Evolutionary conservation across 2,329 filamentous ascomycete genomes (phyloP).

Genomic region (Hypoxylon sp.): DNA sequence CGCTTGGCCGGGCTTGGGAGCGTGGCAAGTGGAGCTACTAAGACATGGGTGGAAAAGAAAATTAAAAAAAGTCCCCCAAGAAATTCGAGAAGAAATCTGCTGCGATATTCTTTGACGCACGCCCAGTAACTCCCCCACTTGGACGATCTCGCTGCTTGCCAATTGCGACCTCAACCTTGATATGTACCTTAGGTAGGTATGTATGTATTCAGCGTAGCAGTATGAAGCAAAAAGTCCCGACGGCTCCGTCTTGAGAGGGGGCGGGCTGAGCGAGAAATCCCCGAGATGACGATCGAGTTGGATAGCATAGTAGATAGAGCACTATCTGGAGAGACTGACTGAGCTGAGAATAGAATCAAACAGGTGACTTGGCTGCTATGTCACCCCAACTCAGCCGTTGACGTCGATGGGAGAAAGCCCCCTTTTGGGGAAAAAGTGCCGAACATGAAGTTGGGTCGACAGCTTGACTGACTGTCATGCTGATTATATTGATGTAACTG

Average conservation of each 20-base stretch:
- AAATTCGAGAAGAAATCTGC: not conserved
- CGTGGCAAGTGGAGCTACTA: conserved; percentile 41
- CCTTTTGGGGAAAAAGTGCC: conserved; percentile 24
- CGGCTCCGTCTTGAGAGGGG: conserved; percentile 10
- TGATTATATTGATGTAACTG: not conserved
- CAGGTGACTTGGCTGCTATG: not conserved
- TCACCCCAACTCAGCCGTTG: not conserved
- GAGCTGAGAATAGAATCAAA: not conserved
- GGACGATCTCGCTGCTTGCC: conserved; percentile 22
- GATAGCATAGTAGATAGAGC: not conserved
- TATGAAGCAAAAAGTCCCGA: conserved; percentile 23
- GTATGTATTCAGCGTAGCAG: conserved; percentile 14
- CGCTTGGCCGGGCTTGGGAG: conserved; percentile 30
- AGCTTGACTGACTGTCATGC: conserved; percentile 20
- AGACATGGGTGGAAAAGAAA: conserved; percentile 26
- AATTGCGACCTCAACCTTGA: conserved; percentile 21
- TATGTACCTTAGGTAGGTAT: no score
- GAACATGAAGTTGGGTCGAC: conserved; percentile 23
- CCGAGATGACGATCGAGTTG: conserved; percentile 5
- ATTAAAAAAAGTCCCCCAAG: conserved; percentile 11
- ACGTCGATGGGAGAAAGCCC: conserved; percentile 8
- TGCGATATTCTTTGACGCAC: not conserved
- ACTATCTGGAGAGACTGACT: conserved; percentile 1
- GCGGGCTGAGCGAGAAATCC: conserved; percentile 4
- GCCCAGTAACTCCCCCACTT: conserved; percentile 24